Base-by-base conservation (phyloP, 2,329 filamentous ascomycete species). In the Microcyclosporella mali region DNA sequence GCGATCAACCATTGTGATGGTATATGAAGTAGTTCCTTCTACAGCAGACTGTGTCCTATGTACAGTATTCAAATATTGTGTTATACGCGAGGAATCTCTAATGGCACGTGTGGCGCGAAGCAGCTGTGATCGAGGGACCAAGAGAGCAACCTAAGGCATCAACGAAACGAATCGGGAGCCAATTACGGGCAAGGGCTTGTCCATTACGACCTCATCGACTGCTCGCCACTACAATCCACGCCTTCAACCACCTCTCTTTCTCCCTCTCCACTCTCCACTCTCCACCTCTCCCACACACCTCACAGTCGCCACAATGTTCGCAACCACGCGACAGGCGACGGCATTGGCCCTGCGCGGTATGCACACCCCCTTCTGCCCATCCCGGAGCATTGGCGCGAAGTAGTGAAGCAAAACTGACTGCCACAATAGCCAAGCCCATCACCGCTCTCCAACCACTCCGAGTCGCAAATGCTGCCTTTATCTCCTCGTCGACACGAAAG, bases 401-500 rank as follows among this genome's bases (percentile, higher is more conserved):
- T n/a, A 33, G 38, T 43, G 29, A 47, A 43, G 33, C n/a, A 38
- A 36, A 46, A 57, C 52, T 61, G 46, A 62, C 53, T 49, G 35
- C 28, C 28, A 15, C 27, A 25, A 57, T 60, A 88, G 84, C 73
- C 66, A 84, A 80, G 69, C 84, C 85, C 53, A 68, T 77, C 41
- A 72, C 73, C 43, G 71, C 79, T 46, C 68, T 85, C 58, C 64
- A 82, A 47, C 78, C 81, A 53, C 78, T 81, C 66, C 75, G 81
- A 65, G 73, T 75, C 58, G 66, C 75, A 58, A 59, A 60, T 39
- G 73, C 77, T 51, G 78, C 80, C 56, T 74, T 77, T 56, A 75
- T 87, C 57, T 84, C 83, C 39, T 79, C 75, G 50, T 80, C 80
- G 37, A 71, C 78, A 46, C 75, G 78, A 59, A 82, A 78, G 55